Base-by-base conservation (phyloP, 1,284 basidiomycete species). In the Cutaneotrichosporon sp. region DNA sequence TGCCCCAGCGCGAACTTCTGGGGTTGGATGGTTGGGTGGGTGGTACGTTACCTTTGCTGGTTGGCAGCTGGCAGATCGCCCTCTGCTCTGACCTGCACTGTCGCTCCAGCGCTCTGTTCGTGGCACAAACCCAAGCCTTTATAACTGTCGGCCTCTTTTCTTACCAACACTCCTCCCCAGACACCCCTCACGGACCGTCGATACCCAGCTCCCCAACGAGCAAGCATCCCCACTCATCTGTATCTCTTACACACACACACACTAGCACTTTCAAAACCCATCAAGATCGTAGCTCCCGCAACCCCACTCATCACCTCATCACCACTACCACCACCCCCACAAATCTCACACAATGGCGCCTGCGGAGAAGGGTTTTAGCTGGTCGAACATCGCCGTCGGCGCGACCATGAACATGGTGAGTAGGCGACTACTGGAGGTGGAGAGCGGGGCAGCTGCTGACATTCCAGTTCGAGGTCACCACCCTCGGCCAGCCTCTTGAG, bases 321-420 rank as follows among this genome's bases (percentile, higher is more conserved):
- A 43, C 43, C 47, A 54, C 47, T 37, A 29, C 45, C 32, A 14
- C 27, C 35, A 47, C 26, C 25, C 32, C 31, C 22, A 48, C 27
- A 42, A 19, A 17, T n/a, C 16, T 32, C 25, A 34, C 62, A 69
- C 34, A 29, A 80, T 80, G 79, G 79, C 79, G 26, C 79, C 79
- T 38, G 69, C 70, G 61, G 75, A 93, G 77, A 94, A 94, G 76
- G 91, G 92, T 68, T 83, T 97, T 70, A 93, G 83, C 78, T 98
- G 92, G 92, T 93, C 90, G 68, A 98, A 98, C 80, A 97, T 97
- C 77, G 94, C 93, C 61, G 90, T 98, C 76, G 93, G 93, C 78
- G 90, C 80, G 64, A 92, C 91, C 67, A 96, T 96, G 90, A 92
- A 94, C 80, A 87, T 94, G 88, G 88, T 90, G 77, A 58, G 55